Percentiles rank a stretch among this genome's conserved stretches.
phyloP scores from a whole-genome alignment of 2,329 filamentous ascomycete genomes.

The Trematosphaeria pertusa region DNA sequence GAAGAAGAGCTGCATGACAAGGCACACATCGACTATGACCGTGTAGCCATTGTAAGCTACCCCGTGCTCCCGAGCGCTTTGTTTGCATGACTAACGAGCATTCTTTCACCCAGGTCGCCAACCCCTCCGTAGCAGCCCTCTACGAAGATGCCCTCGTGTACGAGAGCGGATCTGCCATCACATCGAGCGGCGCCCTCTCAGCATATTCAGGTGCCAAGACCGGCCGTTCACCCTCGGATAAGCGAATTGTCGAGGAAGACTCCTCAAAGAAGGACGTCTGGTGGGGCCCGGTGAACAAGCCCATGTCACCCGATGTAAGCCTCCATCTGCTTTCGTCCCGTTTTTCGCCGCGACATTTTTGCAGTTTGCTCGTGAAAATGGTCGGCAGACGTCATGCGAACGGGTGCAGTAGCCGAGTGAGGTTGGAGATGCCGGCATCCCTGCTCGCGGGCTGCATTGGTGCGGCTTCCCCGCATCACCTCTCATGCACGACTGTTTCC shows the following conservation, averaged over 20 bases:
- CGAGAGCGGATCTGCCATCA: conserved; percentile 97
- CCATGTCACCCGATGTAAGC: conserved; percentile 94
- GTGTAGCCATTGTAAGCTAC: conserved; percentile 87
- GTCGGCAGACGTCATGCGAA: conserved; percentile 43
- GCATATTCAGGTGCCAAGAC: conserved; percentile 99
- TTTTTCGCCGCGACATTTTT: conserved; percentile 16
- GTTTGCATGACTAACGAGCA: conserved; percentile 20
- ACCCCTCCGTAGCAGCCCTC: conserved; percentile 91
- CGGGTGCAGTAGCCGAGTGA: conserved; percentile 41
- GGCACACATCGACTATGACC: conserved; percentile 98
- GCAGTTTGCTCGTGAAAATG: conserved; percentile 35
- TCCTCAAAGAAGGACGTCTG: conserved; percentile 91
- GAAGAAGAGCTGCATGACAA: conserved; percentile 97
- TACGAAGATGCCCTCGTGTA: conserved; percentile 99
- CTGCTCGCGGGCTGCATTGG: conserved; percentile 37
- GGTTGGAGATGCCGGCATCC: conserved; percentile 29
- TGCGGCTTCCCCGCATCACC: conserved; percentile 43
- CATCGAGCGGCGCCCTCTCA: conserved; percentile 90
- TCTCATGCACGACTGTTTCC: conserved; percentile 28
- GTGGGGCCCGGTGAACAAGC: conserved; percentile 99
- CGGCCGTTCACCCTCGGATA: conserved; percentile 93
- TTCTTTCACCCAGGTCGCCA: conserved; percentile 67
- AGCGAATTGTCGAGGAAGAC: conserved; percentile 93
- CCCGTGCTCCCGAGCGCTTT: background rate
- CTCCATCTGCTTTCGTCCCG: conserved; percentile 16